Evolutionary conservation across 495 filamentous ascomycete genomes (phyloP).

Genomic region (Parmelia sp.): DNA sequence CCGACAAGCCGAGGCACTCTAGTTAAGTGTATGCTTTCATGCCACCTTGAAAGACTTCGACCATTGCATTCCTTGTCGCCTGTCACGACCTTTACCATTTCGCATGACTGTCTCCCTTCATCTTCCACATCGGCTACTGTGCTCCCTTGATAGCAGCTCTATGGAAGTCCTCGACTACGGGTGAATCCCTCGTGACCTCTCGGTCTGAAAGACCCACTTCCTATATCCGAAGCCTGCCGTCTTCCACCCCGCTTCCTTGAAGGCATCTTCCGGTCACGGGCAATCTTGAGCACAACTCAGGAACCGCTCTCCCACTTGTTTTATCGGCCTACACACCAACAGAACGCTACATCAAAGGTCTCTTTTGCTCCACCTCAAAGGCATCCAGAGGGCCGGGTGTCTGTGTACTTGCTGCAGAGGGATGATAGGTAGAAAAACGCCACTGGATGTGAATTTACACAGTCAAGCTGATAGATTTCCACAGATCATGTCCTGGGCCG

Average conservation of each 20-base stretch:
- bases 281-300: neutral
- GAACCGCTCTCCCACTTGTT: neutral
- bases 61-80: neutral
- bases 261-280: neutral
- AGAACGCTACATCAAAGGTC: neutral
- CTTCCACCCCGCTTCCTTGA: neutral
- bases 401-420: neutral
- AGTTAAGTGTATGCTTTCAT: neutral
- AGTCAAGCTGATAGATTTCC: neutral
- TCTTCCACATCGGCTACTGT: neutral
- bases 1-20: neutral
- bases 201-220: neutral
- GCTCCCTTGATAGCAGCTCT: neutral
- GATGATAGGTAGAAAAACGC: constrained; percentile 23
- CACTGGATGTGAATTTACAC: neutral
- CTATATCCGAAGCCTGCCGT: neutral
- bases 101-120: neutral
- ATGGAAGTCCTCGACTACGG: constrained; percentile 17
- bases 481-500: constrained; percentile 86
- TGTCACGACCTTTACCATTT: neutral
- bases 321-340: neutral
- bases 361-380: neutral
- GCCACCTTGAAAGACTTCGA: neutral
- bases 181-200: constrained; percentile 1
- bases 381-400: neutral